A percentile compares a stretch with the other conserved stretches of the same genome.
Conservation (phyloP, 768 basidiomycete species). For the Lentinula lateritia region DNA sequence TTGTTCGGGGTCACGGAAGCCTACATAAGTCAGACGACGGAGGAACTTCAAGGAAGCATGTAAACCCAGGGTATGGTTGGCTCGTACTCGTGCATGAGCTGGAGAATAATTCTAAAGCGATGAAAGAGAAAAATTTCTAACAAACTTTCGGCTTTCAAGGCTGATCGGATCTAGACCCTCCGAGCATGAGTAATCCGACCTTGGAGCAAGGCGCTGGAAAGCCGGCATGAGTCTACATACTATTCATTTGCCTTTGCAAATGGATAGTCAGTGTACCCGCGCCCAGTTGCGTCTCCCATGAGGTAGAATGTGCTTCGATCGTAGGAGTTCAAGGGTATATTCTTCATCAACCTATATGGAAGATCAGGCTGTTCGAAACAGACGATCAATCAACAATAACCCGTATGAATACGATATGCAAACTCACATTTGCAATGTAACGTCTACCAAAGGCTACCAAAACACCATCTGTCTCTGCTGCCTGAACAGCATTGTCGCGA, state of each 20-base stretch:
- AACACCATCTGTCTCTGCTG: slow-evolving; percentile 20
- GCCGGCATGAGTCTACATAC: no score
- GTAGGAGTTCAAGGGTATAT: slow-evolving; percentile 17
- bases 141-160: no score
- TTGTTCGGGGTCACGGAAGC: no score
- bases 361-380: slow-evolving; percentile 24
- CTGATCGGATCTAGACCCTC: no score
- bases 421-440: slow-evolving; percentile 24
- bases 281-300: slow-evolving; percentile 9
- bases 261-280: slow-evolving; percentile 19
- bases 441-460: slow-evolving; percentile 24
- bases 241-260: slow-evolving; percentile 1
- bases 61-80: no score
- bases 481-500: slow-evolving; percentile 18
- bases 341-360: slow-evolving; percentile 18
- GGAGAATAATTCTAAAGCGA: no score
- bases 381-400: neutral
- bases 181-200: no score
- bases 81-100: no score
- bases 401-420: neutral
- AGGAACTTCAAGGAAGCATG: no score
- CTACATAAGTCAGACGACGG: no score
- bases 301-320: slow-evolving; percentile 22
- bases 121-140: no score
- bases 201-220: no score